Percentiles rank a stretch among this genome's conserved stretches.
Conservation (phyloP, 345 rosid genomes). For the Eucalyptus cladocalyx region DNA sequence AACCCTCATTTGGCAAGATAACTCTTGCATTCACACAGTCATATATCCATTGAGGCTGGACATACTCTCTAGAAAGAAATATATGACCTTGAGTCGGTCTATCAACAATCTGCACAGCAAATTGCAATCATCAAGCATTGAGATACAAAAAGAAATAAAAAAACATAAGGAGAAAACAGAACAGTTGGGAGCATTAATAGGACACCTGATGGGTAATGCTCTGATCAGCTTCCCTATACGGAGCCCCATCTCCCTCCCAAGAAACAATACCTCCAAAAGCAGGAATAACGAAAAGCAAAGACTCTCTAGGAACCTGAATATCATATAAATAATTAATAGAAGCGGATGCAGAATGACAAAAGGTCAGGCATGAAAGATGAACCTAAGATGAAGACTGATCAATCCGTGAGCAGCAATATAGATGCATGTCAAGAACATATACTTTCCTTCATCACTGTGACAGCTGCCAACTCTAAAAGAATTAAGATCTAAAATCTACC, state of each 20-base stretch:
- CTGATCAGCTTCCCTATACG: conserved; percentile 64
- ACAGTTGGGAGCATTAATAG: neutral
- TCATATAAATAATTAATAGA: neutral
- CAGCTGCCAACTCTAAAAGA: neutral
- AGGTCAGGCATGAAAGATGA: neutral
- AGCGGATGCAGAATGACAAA: neutral
- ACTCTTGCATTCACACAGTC: conserved; percentile 77
- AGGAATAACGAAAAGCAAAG: conserved; percentile 78
- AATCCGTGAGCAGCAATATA: neutral
- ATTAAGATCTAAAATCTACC: neutral
- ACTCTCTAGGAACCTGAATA: conserved; percentile 89
- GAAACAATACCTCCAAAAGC: conserved; percentile 93
- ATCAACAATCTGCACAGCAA: conserved; percentile 65
- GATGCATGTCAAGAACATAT: neutral
- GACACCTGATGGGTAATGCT: conserved; percentile 88
- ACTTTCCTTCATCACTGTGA: neutral
- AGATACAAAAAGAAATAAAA: neutral
- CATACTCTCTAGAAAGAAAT: conserved; percentile 74
- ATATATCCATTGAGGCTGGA: conserved; percentile 93
- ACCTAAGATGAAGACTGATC: neutral
- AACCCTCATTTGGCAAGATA: conserved; percentile 58
- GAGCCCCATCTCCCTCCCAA: conserved; percentile 97
- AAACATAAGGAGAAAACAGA: neutral
- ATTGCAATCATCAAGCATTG: neutral
- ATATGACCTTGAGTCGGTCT: conserved; percentile 78